phyloP scores from a whole-genome alignment of 768 basidiomycete species.

The Panaeolus cyanescens region DNA sequence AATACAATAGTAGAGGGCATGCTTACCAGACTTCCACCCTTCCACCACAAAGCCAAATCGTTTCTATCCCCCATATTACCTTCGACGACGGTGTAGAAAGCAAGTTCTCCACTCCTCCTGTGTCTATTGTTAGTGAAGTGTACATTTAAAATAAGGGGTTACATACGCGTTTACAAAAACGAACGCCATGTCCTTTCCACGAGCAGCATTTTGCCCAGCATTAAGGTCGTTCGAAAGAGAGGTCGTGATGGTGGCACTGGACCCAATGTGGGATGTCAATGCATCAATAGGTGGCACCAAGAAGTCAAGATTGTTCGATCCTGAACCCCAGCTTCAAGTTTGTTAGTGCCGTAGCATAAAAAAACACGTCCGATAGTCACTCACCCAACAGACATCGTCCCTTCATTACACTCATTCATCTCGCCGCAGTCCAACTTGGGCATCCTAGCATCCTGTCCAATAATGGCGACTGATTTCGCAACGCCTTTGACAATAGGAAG shows the following conservation, averaged over 20 bases:
- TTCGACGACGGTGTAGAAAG: constrained; percentile 59
- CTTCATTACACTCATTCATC: constrained; percentile 55
- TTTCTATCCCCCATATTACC: constrained; percentile 64
- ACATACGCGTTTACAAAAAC: constrained; percentile 62
- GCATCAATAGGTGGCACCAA: constrained; percentile 49
- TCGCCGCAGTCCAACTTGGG: constrained; percentile 48
- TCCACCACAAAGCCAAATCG: constrained; percentile 59
- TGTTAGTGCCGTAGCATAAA: background rate
- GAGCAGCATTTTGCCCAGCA: constrained; percentile 39
- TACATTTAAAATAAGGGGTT: background rate
- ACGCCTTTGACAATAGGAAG: constrained; percentile 48
- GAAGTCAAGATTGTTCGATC: constrained; percentile 47
- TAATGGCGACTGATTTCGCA: constrained; percentile 56
- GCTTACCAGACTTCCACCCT: constrained; percentile 47
- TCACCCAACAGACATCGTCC: constrained; percentile 64
- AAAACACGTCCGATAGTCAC: constrained; percentile 18
- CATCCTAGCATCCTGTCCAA: constrained; percentile 60
- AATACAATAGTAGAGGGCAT: constrained; percentile 10
- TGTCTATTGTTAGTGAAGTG: constrained; percentile 27
- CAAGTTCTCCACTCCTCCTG: constrained; percentile 54
- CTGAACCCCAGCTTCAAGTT: constrained; percentile 47
- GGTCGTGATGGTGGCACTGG: constrained; percentile 39
- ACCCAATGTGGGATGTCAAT: constrained; percentile 39
- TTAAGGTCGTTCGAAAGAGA: constrained; percentile 46
- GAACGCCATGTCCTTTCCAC: constrained; percentile 54